Percentiles rank a stretch among this genome's conserved stretches.
Evolutionary conservation across 768 basidiomycete genomes (phyloP).

Genomic region (Podaxis pistillaris): DNA sequence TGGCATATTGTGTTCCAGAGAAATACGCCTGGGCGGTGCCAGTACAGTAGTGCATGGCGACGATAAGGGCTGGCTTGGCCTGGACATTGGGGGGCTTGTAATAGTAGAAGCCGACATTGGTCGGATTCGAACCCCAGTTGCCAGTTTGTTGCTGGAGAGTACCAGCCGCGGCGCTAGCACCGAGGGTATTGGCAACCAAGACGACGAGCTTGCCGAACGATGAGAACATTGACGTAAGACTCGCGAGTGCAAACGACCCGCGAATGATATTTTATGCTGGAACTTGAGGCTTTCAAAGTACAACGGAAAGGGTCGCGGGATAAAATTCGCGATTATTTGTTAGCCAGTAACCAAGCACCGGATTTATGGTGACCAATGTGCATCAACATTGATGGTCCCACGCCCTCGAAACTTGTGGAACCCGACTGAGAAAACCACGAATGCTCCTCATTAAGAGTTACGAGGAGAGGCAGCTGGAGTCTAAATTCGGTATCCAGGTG

Average conservation of each 20-base stretch:
- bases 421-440: neutral
- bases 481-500: too few species aligned
- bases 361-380: neutral
- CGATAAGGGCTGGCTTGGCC: constrained; percentile 42
- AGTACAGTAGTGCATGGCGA: constrained; percentile 53
- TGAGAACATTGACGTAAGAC: neutral
- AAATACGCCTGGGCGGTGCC: constrained; percentile 54
- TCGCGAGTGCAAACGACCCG: neutral
- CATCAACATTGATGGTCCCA: neutral
- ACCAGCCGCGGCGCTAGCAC: constrained; percentile 27
- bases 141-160: constrained; percentile 36
- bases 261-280: neutral
- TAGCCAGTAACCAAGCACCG: neutral
- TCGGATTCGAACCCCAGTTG: constrained; percentile 54
- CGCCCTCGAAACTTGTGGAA: neutral
- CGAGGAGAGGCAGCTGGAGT: too few species aligned
- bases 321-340: neutral
- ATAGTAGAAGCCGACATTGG: constrained; percentile 46
- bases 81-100: constrained; percentile 39
- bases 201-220: neutral
- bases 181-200: constrained; percentile 15
- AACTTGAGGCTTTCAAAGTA: too few species aligned
- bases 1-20: constrained; percentile 45
- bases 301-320: neutral
- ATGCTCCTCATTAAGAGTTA: too few species aligned